phyloP scores from a whole-genome alignment of 306 rosid species.

The Medicago lupulina region DNA sequence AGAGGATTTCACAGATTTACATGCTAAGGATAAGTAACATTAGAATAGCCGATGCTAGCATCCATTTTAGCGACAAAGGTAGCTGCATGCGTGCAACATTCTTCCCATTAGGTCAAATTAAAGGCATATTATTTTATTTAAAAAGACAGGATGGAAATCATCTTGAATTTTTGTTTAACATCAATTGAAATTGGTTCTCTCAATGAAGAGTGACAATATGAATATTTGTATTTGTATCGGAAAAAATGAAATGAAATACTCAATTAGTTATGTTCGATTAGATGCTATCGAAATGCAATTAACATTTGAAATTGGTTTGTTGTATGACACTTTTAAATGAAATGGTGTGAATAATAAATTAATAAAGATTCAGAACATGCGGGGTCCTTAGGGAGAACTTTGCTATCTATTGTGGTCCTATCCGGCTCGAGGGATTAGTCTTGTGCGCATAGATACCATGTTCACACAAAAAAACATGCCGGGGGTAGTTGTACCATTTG shows the following conservation, averaged over 20 bases:
- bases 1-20: constrained; percentile 25
- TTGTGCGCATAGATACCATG: too few relatives aligned
- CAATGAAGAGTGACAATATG: constrained; percentile 2
- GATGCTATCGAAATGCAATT: not conserved
- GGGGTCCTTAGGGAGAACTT: too few relatives aligned
- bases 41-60: constrained; percentile 22
- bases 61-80: constrained; percentile 8
- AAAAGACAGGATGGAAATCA: constrained; percentile 1
- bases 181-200: constrained; percentile 10
- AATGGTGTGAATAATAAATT: too few relatives aligned
- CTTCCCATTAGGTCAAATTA: constrained; percentile 7
- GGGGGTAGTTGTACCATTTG: too few relatives aligned
- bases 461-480: too few relatives aligned
- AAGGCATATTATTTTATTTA: not conserved
- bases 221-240: constrained; percentile 19
- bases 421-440: too few relatives aligned
- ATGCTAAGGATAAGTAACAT: constrained; percentile 21
- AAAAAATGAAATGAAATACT: not conserved
- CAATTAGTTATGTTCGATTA: constrained; percentile 12
- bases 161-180: not conserved
- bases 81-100: constrained; percentile 5
- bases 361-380: too few relatives aligned
- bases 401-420: too few relatives aligned
- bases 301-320: too few relatives aligned
- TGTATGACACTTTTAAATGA: too few relatives aligned